phyloP scores from a whole-genome alignment of 768 basidiomycete genomes.

The Clitopilus hobsonii region DNA sequence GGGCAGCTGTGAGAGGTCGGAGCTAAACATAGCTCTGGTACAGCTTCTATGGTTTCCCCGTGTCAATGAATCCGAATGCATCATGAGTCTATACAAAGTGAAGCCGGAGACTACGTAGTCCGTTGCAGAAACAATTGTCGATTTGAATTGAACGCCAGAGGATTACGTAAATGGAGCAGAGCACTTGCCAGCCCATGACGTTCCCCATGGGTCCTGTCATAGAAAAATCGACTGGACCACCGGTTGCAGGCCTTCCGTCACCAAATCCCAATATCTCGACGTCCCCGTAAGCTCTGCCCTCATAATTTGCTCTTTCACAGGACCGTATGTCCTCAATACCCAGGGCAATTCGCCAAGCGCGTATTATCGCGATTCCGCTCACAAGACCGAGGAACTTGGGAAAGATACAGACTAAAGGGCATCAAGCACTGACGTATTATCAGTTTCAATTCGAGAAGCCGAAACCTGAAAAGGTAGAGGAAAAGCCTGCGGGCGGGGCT shows the following conservation, averaged over 20 bases:
- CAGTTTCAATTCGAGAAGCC: slow-evolving; percentile 34
- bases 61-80: too few relatives aligned
- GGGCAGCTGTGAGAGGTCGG: too few relatives aligned
- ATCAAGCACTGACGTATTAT: slow-evolving; percentile 33
- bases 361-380: slow-evolving; percentile 44
- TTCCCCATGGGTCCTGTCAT: not conserved
- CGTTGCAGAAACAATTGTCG: too few relatives aligned
- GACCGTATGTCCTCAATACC: slow-evolving; percentile 16
- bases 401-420: slow-evolving; percentile 13
- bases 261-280: not conserved
- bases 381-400: slow-evolving; percentile 24
- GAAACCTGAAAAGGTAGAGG: slow-evolving; percentile 7
- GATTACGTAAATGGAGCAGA: not conserved
- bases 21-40: too few relatives aligned
- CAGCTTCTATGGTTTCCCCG: too few relatives aligned
- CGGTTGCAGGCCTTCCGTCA: not conserved
- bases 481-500: slow-evolving; percentile 21
- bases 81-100: too few relatives aligned
- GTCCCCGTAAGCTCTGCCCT: not conserved
- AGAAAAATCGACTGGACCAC: not conserved
- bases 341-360: slow-evolving; percentile 27
- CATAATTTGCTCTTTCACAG: not conserved
- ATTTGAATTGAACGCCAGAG: not conserved
- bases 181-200: not conserved
- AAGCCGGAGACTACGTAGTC: too few relatives aligned